A percentile compares a stretch with the other conserved stretches of the same genome.
phyloP scores from a whole-genome alignment of 805 yeast genomes.

The Wickerhamomyces alni region DNA sequence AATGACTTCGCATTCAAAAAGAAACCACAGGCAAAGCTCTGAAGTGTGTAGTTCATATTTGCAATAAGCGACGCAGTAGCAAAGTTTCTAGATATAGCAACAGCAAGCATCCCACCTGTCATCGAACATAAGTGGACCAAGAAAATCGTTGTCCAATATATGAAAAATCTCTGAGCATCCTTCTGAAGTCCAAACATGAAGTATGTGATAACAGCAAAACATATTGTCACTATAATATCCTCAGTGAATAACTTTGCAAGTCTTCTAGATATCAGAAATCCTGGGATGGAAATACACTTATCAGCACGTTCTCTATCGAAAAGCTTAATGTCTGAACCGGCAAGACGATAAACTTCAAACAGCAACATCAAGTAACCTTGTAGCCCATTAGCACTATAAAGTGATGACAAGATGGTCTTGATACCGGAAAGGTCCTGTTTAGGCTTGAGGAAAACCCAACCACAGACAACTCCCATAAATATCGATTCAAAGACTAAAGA shows the following conservation, averaged over 20 bases:
- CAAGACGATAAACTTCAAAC: conserved; percentile 54
- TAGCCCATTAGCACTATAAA: conserved; percentile 46
- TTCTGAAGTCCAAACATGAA: conserved; percentile 72
- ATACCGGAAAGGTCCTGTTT: conserved; percentile 53
- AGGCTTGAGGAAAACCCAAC: conserved; percentile 76
- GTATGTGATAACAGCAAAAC: conserved; percentile 57
- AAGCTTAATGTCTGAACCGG: conserved; percentile 47
- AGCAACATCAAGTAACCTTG: conserved; percentile 53
- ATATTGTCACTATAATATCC: conserved; percentile 57
- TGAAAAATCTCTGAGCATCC: conserved; percentile 42
- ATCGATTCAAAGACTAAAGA: conserved; percentile 15
- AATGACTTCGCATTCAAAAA: conserved; percentile 65
- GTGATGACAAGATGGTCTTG: conserved; percentile 46
- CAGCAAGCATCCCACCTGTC: conserved; percentile 43
- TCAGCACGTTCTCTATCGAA: conserved; percentile 72
- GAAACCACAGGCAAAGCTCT: conserved; percentile 77
- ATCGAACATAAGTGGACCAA: conserved; percentile 52
- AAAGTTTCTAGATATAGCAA: conserved; percentile 19
- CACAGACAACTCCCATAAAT: conserved; percentile 33
- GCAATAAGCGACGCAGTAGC: conserved; percentile 19
- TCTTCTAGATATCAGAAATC: conserved; percentile 64
- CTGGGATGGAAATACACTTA: conserved; percentile 56
- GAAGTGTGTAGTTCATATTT: conserved; percentile 33
- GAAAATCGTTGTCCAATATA: conserved; percentile 55
- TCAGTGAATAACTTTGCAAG: conserved; percentile 63